Percentiles rank a stretch among this genome's conserved stretches.
Conservation (phyloP, 2,329 filamentous ascomycete species). For the Fusarium sp. region DNA sequence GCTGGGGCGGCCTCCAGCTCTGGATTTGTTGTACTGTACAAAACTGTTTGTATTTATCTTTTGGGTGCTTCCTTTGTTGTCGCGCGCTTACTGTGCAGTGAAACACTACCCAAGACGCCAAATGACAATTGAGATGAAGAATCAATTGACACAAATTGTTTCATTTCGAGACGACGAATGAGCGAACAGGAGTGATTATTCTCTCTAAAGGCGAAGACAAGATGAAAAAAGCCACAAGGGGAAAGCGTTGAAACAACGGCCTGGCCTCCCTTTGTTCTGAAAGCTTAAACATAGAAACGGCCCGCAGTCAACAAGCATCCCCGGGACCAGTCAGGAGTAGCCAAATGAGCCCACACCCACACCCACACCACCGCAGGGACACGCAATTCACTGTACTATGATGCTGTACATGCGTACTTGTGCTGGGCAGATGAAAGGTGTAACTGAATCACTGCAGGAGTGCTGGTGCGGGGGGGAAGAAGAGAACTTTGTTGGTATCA, state of each 20-base stretch:
- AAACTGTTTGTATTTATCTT: slow-evolving; percentile 22
- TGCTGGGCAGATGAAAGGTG: slow-evolving; percentile 5
- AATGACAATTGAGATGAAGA: slow-evolving; percentile 6
- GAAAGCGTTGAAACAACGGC: slow-evolving; percentile 42
- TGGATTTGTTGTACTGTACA: background rate
- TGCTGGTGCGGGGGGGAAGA: slow-evolving; percentile 7
- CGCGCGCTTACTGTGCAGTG: slow-evolving; percentile 18
- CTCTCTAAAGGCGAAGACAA: slow-evolving; percentile 2
- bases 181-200: slow-evolving; percentile 3
- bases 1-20: background rate
- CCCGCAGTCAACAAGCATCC: slow-evolving; percentile 23
- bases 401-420: background rate
- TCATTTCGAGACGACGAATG: slow-evolving; percentile 28
- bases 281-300: slow-evolving; percentile 29
- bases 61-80: slow-evolving; percentile 12
- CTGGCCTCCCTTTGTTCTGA: slow-evolving; percentile 28
- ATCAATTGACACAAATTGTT: slow-evolving; percentile 15
- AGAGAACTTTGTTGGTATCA: slow-evolving; percentile 20
- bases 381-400: slow-evolving; percentile 6
- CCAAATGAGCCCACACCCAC: slow-evolving; percentile 17
- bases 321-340: slow-evolving; percentile 34
- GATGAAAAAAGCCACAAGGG: slow-evolving; percentile 28
- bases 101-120: background rate
- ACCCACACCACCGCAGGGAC: slow-evolving; percentile 27
- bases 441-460: slow-evolving; percentile 16